Conservation (phyloP, 352 stramenopile species). For the Peronospora belbahrii region DNA sequence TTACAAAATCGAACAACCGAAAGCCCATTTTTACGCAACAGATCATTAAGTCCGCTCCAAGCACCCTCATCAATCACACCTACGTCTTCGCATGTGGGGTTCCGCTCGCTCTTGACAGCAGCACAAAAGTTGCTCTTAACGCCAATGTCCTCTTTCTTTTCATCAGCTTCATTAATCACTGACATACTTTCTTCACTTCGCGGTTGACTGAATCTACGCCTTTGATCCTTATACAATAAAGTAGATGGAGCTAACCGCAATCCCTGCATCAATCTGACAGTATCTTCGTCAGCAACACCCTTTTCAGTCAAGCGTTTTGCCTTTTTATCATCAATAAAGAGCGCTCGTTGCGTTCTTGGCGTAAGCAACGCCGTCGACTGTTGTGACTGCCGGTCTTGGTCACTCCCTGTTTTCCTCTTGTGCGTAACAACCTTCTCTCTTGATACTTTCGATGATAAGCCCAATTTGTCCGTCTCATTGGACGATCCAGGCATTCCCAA, state of each 20-base stretch:
- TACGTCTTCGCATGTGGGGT: background rate
- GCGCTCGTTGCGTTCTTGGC: slow-evolving; percentile 1
- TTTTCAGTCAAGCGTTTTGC: background rate
- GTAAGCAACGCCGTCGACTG: background rate
- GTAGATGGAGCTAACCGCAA: too few species aligned
- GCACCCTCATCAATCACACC: slow-evolving; percentile 17
- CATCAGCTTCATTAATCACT: slow-evolving; percentile 8
- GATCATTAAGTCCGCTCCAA: slow-evolving; percentile 49
- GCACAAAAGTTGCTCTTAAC: background rate
- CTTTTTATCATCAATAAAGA: slow-evolving; percentile 13
- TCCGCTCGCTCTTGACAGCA: background rate
- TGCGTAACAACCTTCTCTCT: background rate
- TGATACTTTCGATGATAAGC: slow-evolving; percentile 3
- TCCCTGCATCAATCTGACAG: background rate
- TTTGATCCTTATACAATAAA: background rate
- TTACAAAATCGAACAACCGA: slow-evolving; percentile 34
- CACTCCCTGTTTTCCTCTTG: background rate
- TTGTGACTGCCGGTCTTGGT: background rate
- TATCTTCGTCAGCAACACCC: background rate
- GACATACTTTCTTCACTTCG: slow-evolving; percentile 4
- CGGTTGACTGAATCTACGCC: slow-evolving; percentile 3
- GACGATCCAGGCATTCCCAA: slow-evolving; percentile 29
- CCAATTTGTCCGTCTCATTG: background rate
- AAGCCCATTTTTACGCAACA: slow-evolving; percentile 53
- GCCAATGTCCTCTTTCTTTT: slow-evolving; percentile 18